Base-by-base conservation (phyloP, 768 basidiomycete genomes). In the Serpula lacrymans region DNA sequence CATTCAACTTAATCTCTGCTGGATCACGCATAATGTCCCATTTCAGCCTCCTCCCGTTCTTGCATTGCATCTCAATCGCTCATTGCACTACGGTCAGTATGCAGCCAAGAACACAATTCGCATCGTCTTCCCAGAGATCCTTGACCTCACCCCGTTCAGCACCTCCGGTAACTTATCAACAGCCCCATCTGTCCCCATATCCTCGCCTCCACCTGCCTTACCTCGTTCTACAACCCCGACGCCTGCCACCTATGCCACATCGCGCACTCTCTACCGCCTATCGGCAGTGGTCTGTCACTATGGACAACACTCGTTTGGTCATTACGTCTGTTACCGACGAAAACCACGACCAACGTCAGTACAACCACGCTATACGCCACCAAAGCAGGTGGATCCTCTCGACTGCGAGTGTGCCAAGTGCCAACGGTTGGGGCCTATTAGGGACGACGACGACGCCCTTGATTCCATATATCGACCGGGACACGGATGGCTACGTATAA, bases 221-320 rank as follows among this genome's bases (percentile, higher is more conserved):
- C 65, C 68, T 34, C 60, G 80, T 20, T 71, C 78, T 11, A 68
- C 70, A 1, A 81, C 78, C 1, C 78, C 77, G 1, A 79, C 80
- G 1, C 77, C 77, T 6, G 69, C 73, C 18, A 73, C 69, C 22
- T 75, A 75, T 43, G 59, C 71, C 20, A 52, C 62, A 2, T 70
- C 74, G n/a, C 69, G 80, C 32, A 83, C 80, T n/a, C 68, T 94
- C 25, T 98, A 98, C 62, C 79, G 92, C 33, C 76, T 98, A 25
- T 64, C 81, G 2, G 82, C 89, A 8, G 81, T 88, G 22, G 92
- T 98, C 12, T 91, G 91, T 51, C 95, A 98, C 62, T 95, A 83
- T 56, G 95, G 95, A 11, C 80, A 83, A 39, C 93, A 96, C 55
- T 84, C 84, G 4, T 94, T 88, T 56, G 95, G 95, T 5, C 95